A percentile compares a stretch with the other conserved stretches of the same genome.
Evolutionary conservation across 2,329 filamentous ascomycete genomes (phyloP).

Genomic region (Cladosporium oxysporum): DNA sequence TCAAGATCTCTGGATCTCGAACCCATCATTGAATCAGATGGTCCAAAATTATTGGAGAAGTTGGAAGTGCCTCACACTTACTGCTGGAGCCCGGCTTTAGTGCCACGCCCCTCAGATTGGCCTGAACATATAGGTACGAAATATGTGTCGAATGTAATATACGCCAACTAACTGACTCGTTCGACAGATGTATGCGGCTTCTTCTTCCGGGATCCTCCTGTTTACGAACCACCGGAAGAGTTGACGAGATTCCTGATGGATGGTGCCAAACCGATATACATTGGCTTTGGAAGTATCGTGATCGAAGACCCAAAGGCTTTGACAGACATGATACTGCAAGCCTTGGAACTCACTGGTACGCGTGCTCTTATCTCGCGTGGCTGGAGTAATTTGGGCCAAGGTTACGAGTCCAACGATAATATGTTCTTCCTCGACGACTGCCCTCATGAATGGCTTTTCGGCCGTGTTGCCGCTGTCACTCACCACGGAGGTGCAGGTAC

Average conservation of each 20-base stretch:
- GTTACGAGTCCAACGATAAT: conserved; percentile 39
- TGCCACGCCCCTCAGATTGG: conserved; percentile 23
- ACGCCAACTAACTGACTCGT: not conserved
- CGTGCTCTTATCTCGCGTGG: conserved; percentile 55
- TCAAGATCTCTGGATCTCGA: conserved; percentile 69
- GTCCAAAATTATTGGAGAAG: conserved; percentile 72
- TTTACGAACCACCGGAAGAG: conserved; percentile 64
- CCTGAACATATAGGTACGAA: conserved; percentile 60
- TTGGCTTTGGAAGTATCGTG: conserved; percentile 79
- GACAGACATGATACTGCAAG: conserved; percentile 69
- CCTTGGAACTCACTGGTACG: conserved; percentile 54
- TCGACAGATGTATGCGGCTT: conserved; percentile 64
- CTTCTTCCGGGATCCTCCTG: conserved; percentile 63
- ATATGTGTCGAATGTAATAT: too few relatives aligned
- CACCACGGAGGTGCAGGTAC: conserved; percentile 62
- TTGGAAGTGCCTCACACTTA: conserved; percentile 76
- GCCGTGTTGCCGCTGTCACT: conserved; percentile 53
- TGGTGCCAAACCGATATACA: conserved; percentile 72
- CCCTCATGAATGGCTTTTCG: conserved; percentile 60
- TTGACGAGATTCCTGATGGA: conserved; percentile 64
- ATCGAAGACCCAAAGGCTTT: conserved; percentile 71
- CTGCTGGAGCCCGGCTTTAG: conserved; percentile 45
- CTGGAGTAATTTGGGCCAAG: conserved; percentile 50
- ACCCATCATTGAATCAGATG: conserved; percentile 71
- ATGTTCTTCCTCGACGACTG: conserved; percentile 54